phyloP scores from a whole-genome alignment of 139 green algal species.

The Chlamydomonas urium region DNA sequence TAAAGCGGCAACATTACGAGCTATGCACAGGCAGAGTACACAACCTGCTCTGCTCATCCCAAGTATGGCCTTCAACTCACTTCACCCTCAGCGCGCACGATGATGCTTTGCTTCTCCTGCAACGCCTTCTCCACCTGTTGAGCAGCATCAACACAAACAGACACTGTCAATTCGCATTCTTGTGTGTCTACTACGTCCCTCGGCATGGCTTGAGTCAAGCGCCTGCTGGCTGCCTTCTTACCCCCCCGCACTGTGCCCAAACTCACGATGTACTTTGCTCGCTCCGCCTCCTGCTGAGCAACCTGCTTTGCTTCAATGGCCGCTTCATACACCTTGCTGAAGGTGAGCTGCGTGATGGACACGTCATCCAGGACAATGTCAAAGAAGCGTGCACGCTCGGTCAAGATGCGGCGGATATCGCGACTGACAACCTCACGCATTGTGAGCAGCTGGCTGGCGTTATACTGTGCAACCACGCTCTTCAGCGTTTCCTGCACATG shows the following conservation, averaged over 20 bases:
- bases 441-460: conserved; percentile 95
- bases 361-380: conserved; percentile 98
- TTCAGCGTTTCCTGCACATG: conserved; percentile 90
- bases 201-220: neutral
- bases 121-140: conserved; percentile 86
- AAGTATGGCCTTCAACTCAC: conserved; percentile 24
- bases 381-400: conserved; percentile 84
- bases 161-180: neutral
- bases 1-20: neutral
- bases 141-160: neutral
- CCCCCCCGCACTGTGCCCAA: neutral
- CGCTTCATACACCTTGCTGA: conserved; percentile 91
- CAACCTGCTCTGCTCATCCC: no score
- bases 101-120: conserved; percentile 92
- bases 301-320: conserved; percentile 98
- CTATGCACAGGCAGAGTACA: neutral
- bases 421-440: conserved; percentile 84
- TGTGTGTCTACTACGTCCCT: neutral
- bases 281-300: conserved; percentile 96
- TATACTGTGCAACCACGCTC: conserved; percentile 98
- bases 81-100: conserved; percentile 93
- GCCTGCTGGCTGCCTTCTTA: neutral
- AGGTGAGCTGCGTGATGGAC: conserved; percentile 97
- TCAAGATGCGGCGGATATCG: conserved; percentile 91
- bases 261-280: conserved; percentile 91